These are phyloP conservation scores for Trapa bicornis DNA, from an alignment of 345 rosid species.

Conservation along the genomic window DNA sequence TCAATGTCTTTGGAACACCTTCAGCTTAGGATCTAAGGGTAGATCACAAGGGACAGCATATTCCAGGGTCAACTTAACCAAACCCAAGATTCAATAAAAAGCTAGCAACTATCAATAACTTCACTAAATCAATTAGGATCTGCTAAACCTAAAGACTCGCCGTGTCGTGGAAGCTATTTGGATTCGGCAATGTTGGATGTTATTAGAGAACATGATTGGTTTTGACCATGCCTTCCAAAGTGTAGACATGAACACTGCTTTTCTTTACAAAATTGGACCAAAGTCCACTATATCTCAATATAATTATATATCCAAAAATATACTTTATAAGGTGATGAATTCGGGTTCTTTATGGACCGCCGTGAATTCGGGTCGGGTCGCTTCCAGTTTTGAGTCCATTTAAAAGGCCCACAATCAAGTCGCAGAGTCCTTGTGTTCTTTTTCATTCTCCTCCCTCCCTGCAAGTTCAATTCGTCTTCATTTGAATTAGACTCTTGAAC, in stretches of 20 bases:
- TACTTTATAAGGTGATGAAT: too few species aligned
- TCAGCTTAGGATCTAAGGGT: neutral
- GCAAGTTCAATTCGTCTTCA: too few species aligned
- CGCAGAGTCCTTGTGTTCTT: too few species aligned
- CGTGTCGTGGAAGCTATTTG: neutral
- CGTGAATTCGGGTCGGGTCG: too few species aligned
- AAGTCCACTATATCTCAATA: too few species aligned
- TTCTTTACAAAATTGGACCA: neutral
- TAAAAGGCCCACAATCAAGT: too few species aligned
- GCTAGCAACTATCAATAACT: neutral
- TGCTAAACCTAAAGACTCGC: neutral
- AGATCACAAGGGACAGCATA: slow-evolving; percentile 1
- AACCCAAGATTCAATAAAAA: neutral
- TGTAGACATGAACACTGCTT: neutral
- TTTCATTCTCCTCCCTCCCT: too few species aligned
- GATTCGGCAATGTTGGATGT: neutral
- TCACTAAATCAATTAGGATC: neutral
- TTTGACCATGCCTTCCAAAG: neutral
- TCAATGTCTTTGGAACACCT: too few species aligned
- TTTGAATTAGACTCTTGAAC: too few species aligned
- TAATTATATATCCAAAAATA: too few species aligned
- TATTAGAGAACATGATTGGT: neutral
- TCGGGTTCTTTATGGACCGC: too few species aligned
- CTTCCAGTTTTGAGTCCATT: too few species aligned
- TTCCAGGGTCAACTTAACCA: neutral